A percentile compares a stretch with the other conserved stretches of the same genome.
Conservation (phyloP, 768 basidiomycete genomes). For the Goffeauzyma gilvescens region DNA sequence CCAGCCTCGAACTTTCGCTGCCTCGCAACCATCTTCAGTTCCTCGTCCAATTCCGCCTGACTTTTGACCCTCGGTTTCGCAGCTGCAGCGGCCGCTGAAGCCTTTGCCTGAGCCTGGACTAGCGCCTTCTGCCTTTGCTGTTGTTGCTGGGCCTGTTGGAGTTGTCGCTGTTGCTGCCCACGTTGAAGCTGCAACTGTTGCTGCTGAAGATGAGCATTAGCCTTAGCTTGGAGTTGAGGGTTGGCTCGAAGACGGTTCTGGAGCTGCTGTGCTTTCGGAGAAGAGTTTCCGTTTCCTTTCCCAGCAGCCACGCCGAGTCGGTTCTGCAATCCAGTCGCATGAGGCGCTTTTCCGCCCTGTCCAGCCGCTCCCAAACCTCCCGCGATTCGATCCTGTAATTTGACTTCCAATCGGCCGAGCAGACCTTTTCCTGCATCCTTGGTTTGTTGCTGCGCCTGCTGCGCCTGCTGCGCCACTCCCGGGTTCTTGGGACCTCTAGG, state of each 20-base stretch:
- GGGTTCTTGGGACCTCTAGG: no score
- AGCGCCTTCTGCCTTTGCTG: background rate
- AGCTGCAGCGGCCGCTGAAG: background rate
- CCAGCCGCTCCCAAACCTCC: no score
- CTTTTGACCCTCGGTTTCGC: background rate
- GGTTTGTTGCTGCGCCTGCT: no score
- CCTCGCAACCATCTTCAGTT: background rate
- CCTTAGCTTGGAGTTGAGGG: background rate
- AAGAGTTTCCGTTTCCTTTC: background rate
- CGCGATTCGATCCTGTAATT: no score
- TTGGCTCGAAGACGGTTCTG: background rate
- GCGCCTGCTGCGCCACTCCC: no score
- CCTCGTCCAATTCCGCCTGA: slow-evolving; percentile 1
- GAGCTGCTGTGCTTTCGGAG: background rate
- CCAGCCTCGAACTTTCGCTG: background rate
- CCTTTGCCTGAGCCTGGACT: background rate
- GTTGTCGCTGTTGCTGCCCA: background rate
- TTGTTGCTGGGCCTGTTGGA: background rate
- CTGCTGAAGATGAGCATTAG: no score
- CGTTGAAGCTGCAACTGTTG: background rate
- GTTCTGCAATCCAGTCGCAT: background rate
- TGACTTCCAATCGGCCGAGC: no score
- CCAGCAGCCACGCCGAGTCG: background rate
- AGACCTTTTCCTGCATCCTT: no score
- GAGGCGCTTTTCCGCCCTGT: background rate